These are phyloP conservation scores for Monilinia laxa DNA, from an alignment of 2,329 filamentous ascomycete species.

Conservation along the genomic window DNA sequence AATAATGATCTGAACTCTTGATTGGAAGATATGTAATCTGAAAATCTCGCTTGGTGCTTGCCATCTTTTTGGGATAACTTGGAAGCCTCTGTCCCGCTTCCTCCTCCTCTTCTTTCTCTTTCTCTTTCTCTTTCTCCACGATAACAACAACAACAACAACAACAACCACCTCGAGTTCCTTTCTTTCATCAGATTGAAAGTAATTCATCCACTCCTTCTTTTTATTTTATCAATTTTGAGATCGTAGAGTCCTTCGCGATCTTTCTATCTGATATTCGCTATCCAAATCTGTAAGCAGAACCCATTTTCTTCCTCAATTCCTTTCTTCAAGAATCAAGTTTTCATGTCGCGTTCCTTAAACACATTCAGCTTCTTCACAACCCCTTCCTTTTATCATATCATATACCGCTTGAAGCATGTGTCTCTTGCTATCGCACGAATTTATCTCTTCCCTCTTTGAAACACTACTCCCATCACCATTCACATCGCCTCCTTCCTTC, in stretches of 20 bases:
- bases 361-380: background rate
- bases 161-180: background rate
- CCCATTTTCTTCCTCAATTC: background rate
- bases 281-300: slow-evolving; percentile 5
- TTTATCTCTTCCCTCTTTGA: background rate
- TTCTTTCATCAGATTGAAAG: background rate
- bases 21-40: background rate
- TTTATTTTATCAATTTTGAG: background rate
- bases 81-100: background rate
- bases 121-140: background rate
- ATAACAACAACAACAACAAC: slow-evolving; percentile 1
- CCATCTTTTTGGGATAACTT: background rate
- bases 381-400: background rate
- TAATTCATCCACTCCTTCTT: background rate
- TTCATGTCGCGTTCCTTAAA: background rate
- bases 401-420: background rate
- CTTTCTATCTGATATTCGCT: slow-evolving; percentile 2
- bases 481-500: background rate
- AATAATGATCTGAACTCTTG: background rate
- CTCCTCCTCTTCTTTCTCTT: background rate
- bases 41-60: background rate
- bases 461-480: background rate
- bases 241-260: slow-evolving; percentile 17
- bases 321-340: background rate
- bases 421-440: background rate